These are phyloP conservation scores for Paramecium sonneborni DNA, from an alignment of 73 alveolate genomes.

Conservation along the genomic window DNA sequence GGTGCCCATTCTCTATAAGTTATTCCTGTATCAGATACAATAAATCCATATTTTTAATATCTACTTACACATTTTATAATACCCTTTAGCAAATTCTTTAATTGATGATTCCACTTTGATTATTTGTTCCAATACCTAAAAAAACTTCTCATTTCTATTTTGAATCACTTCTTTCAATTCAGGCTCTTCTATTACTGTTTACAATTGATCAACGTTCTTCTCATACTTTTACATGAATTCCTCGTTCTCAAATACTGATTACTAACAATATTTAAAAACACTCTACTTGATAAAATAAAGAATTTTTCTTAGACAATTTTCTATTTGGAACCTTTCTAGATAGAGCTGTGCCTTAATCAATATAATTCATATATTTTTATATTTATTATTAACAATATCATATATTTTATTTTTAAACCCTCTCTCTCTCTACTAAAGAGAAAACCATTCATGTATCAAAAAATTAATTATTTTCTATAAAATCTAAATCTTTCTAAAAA, in stretches of 20 bases:
- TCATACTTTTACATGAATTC: constrained; percentile 11
- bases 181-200: constrained; percentile 13
- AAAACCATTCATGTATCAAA: not conserved
- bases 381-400: not conserved
- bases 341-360: constrained; percentile 3
- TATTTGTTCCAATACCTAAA: not conserved
- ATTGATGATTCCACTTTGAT: constrained; percentile 20
- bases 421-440: not conserved
- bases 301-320: constrained; percentile 25
- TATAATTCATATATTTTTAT: constrained; percentile 25
- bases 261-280: not conserved
- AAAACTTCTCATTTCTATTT: constrained; percentile 18
- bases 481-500: not conserved
- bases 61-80: not conserved
- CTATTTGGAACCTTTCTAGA: not conserved
- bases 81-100: constrained; percentile 25
- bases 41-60: not conserved
- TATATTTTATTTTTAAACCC: not conserved
- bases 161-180: constrained; percentile 23
- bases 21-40: constrained; percentile 18
- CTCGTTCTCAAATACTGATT: constrained; percentile 17
- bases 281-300: not conserved
- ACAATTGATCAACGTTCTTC: not conserved
- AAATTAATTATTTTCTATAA: not conserved
- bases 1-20: constrained; percentile 92